These are phyloP conservation scores for Pestalotiopsis sp. DNA, from an alignment of 2,329 filamentous ascomycete species.

Conservation along the genomic window DNA sequence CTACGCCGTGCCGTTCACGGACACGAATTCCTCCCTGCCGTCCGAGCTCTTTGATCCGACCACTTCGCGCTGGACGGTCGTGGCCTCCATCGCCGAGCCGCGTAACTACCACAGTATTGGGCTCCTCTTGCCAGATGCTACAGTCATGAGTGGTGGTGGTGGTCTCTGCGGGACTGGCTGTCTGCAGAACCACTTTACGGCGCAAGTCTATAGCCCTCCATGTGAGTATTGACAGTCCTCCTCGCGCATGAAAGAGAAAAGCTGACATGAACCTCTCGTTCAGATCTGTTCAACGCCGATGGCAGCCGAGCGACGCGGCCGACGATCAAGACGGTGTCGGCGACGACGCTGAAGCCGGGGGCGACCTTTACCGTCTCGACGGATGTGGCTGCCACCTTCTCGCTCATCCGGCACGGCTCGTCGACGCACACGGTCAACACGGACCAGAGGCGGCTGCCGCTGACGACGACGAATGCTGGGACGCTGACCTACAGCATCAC, in stretches of 20 bases:
- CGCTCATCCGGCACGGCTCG: constrained; percentile 46
- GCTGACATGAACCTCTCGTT: neutral
- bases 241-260: neutral
- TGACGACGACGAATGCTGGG: constrained; percentile 24
- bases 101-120: constrained; percentile 47
- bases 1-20: constrained; percentile 38
- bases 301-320: constrained; percentile 41
- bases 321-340: constrained; percentile 36
- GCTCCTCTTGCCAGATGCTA: constrained; percentile 46
- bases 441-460: constrained; percentile 51
- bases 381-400: constrained; percentile 33
- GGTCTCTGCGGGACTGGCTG: constrained; percentile 48
- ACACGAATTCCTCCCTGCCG: constrained; percentile 34
- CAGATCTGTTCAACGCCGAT: constrained; percentile 45
- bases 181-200: constrained; percentile 49
- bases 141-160: constrained; percentile 48
- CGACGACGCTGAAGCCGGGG: constrained; percentile 33
- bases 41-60: constrained; percentile 44
- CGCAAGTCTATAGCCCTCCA: constrained; percentile 52
- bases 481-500: constrained; percentile 36
- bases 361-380: constrained; percentile 34
- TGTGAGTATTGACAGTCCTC: constrained; percentile 23
- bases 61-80: constrained; percentile 33
- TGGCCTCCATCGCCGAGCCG: constrained; percentile 34
- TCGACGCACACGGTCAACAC: constrained; percentile 54